A percentile compares a stretch with the other conserved stretches of the same genome.
These are phyloP conservation scores for Santalum album DNA, from an alignment of 164 flowering plant species.

Conservation along the genomic window DNA sequence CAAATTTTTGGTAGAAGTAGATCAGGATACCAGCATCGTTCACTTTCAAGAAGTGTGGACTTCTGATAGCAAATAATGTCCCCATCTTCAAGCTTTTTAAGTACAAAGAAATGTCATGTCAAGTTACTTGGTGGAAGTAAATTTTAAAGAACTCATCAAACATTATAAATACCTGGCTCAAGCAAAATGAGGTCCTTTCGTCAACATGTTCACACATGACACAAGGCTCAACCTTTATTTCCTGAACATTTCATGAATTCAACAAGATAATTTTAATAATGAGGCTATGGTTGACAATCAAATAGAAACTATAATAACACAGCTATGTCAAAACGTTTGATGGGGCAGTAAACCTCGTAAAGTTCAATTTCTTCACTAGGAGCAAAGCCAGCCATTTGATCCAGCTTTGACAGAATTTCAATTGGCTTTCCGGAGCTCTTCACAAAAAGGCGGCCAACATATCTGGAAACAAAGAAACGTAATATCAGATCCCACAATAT, in stretches of 20 bases:
- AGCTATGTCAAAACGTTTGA: not conserved
- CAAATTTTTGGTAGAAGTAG: too few species aligned
- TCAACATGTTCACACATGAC: constrained; percentile 93
- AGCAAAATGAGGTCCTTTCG: constrained; percentile 58
- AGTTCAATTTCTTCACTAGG: constrained; percentile 88
- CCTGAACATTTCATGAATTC: constrained; percentile 30
- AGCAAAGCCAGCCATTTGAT: constrained; percentile 85
- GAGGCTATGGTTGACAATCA: not conserved
- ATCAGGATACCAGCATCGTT: constrained; percentile 59
- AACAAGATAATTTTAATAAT: not conserved
- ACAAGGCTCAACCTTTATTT: constrained; percentile 87
- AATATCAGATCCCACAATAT: not conserved
- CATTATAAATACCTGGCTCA: constrained; percentile 55
- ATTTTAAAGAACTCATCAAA: not conserved
- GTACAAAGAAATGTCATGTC: not conserved
- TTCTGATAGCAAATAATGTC: constrained; percentile 91
- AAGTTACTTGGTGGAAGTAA: not conserved
- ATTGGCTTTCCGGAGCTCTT: constrained; percentile 66
- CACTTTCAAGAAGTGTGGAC: constrained; percentile 30
- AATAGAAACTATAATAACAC: not conserved
- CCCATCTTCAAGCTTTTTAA: constrained; percentile 84
- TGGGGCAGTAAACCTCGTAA: constrained; percentile 56
- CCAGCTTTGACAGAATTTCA: constrained; percentile 62
- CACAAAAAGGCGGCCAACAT: constrained; percentile 84
- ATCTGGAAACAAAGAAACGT: constrained; percentile 27